Evolutionary conservation across 2,329 filamentous ascomycete species (phyloP), one percentile per base, ranked within the genome.

Genomic region (Colletotrichum gigasporum): DNA sequence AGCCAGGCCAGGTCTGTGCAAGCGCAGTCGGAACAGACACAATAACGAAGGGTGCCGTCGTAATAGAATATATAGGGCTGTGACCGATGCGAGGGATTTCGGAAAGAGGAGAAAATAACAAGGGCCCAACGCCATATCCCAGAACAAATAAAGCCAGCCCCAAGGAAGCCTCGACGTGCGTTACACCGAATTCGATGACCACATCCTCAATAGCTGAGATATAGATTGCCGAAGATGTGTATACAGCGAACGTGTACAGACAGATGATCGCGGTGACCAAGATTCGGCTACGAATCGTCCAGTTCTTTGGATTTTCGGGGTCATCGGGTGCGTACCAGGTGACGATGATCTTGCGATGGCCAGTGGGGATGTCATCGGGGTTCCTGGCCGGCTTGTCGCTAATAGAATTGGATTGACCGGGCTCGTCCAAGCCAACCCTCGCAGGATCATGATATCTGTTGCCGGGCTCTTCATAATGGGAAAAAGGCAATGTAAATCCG

Each of bases 71-170:
- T 0, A 85, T 81, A 1, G 82, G 80, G 58, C 86, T 89, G 2
- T 87, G 79, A 3, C 87, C 87, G 56, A 89, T 80, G 32, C 78
- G 66, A 0, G 87, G 86, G 12, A 90, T 82, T 71, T 90, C 88
- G 42, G 79, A 82, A 34, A 90, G 70, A 0, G 87, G 87, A 1
- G 82, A 83, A 74, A 83, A 88, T 30, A 90, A 65, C 59, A 89
- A 72, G 2, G 86, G 85, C 0, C 86, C 72, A 26, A 74, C 11
- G 16, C 76, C 71, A 66, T 74, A 70, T 48, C 72, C 73, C 53
- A 88, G 74, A 14, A 89, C 85, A 71, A 86, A 90, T 65, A 88
- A 79, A 0, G 84, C 80, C 6, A 90, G 77, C 0, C 85, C 85
- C 0, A 89, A 77, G 1, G 82, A 79, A 0, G 85, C 83, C 2